Conservation (phyloP, 805 yeast genomes). For the Yamadazyma phyllophila region DNA sequence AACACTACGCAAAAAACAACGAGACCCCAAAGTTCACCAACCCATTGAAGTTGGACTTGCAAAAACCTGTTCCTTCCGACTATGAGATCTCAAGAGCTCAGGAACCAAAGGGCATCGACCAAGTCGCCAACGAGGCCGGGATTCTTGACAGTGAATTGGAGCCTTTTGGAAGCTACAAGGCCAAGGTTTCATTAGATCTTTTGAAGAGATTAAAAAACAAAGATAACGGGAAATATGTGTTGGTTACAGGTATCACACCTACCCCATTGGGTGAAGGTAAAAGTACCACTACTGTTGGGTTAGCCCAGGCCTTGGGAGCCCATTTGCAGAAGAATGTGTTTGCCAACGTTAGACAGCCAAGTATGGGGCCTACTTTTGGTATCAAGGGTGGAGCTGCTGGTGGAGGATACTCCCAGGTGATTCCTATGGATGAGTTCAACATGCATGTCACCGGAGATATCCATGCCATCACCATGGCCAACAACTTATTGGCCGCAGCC, state of each 20-base stretch:
- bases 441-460: slow-evolving; percentile 86
- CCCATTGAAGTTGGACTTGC: slow-evolving; percentile 56
- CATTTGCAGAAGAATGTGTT: slow-evolving; percentile 65
- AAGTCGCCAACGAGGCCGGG: slow-evolving; percentile 69
- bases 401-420: slow-evolving; percentile 84
- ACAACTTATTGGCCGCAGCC: slow-evolving; percentile 79
- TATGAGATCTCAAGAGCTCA: slow-evolving; percentile 76
- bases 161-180: slow-evolving; percentile 73
- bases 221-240: slow-evolving; percentile 67
- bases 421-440: slow-evolving; percentile 87
- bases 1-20: slow-evolving; percentile 39
- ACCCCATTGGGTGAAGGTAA: slow-evolving; percentile 87
- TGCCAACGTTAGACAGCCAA: slow-evolving; percentile 84
- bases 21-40: slow-evolving; percentile 44
- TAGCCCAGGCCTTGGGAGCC: slow-evolving; percentile 79
- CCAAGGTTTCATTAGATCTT: slow-evolving; percentile 65
- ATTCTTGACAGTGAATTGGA: slow-evolving; percentile 67
- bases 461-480: slow-evolving; percentile 81
- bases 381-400: slow-evolving; percentile 92
- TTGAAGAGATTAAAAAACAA: slow-evolving; percentile 59
- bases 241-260: slow-evolving; percentile 83
- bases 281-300: slow-evolving; percentile 79
- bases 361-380: slow-evolving; percentile 89
- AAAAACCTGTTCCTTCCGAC: slow-evolving; percentile 77
- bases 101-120: slow-evolving; percentile 65